A percentile compares a stretch with the other conserved stretches of the same genome.
Evolutionary conservation across 2,329 filamentous ascomycete genomes (phyloP).

Genomic region (Alternaria solani): DNA sequence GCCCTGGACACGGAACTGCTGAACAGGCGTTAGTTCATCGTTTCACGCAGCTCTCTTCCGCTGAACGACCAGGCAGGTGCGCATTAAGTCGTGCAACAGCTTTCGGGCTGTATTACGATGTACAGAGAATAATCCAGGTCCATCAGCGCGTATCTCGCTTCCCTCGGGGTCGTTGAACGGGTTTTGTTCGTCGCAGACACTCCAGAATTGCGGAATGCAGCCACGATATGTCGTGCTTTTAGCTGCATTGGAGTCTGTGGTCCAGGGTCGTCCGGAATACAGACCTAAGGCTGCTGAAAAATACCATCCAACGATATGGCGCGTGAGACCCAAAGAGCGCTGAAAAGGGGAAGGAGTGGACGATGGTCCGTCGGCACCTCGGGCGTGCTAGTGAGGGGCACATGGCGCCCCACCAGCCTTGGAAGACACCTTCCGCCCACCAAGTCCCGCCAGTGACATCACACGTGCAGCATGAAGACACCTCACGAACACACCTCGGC

Average conservation of each 20-base stretch:
- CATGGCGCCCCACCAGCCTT: constrained; percentile 4
- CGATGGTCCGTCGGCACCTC: constrained; percentile 26
- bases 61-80: no score
- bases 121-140: not conserved
- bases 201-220: constrained; percentile 18
- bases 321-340: constrained; percentile 9
- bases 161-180: not conserved
- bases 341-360: constrained; percentile 8
- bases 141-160: not conserved
- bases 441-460: constrained; percentile 22
- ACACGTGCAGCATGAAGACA: constrained; percentile 6
- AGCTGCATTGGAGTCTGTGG: not conserved
- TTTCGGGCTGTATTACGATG: not conserved
- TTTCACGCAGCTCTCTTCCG: not conserved
- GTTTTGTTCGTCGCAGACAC: constrained; percentile 1
- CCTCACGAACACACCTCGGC: not conserved
- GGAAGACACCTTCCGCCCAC: constrained; percentile 4
- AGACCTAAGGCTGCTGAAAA: constrained; percentile 4
- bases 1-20: not conserved
- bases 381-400: constrained; percentile 25
- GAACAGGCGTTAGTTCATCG: not conserved
- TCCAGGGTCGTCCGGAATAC: not conserved
- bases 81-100: not conserved
- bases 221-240: constrained; percentile 31
- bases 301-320: not conserved